phyloP scores from a whole-genome alignment of 2,329 filamentous ascomycete species.

The Botrytis tulipae region DNA sequence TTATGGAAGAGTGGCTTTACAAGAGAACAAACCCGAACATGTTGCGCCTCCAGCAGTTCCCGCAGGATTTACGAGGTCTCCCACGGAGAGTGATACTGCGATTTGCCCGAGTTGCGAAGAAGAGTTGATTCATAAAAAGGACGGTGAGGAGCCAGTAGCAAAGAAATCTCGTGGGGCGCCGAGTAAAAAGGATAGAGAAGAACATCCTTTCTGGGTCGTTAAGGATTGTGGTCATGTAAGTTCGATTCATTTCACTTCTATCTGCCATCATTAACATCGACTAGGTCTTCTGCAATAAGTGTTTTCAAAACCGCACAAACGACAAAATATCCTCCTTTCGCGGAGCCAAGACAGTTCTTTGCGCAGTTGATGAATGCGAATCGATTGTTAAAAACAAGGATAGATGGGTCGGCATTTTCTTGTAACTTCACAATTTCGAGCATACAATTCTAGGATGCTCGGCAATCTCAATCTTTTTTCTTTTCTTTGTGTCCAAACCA shows the following conservation, averaged over 20 bases:
- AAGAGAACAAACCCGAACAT: slow-evolving; percentile 34
- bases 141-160: slow-evolving; percentile 39
- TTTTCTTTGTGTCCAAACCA: not conserved
- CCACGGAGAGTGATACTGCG: slow-evolving; percentile 67
- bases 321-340: slow-evolving; percentile 3
- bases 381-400: slow-evolving; percentile 53
- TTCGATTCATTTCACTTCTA: slow-evolving; percentile 28
- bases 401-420: slow-evolving; percentile 61
- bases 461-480: not conserved
- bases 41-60: slow-evolving; percentile 51
- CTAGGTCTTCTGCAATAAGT: slow-evolving; percentile 62
- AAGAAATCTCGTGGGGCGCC: slow-evolving; percentile 48
- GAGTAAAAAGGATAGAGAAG: slow-evolving; percentile 52
- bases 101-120: slow-evolving; percentile 85
- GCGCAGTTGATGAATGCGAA: slow-evolving; percentile 57
- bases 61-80: slow-evolving; percentile 78
- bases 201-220: slow-evolving; percentile 89
- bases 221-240: slow-evolving; percentile 90
- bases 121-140: slow-evolving; percentile 71
- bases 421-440: slow-evolving; percentile 25
- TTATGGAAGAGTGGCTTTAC: slow-evolving; percentile 31
- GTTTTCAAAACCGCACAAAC: slow-evolving; percentile 53
- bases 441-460: not conserved
- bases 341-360: slow-evolving; percentile 38
- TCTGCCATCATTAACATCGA: slow-evolving; percentile 29